Conservation (phyloP, 2,329 filamentous ascomycete species). For the Ophiocordyceps polyrhachis-furcata region DNA sequence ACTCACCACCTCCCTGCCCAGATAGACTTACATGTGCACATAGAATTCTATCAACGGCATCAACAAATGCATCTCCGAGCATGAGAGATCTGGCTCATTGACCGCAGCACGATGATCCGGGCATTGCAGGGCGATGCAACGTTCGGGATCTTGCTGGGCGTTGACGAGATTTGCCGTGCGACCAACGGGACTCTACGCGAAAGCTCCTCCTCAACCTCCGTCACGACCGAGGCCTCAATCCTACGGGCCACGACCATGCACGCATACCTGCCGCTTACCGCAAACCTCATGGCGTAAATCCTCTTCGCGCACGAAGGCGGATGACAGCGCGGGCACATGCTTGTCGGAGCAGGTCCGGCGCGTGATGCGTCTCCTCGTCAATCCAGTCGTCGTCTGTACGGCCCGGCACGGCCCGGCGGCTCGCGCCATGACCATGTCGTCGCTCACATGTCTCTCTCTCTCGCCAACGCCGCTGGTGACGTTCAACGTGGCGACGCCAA, state of each 20-base stretch:
- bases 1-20: no score
- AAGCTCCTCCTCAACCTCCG: neutral
- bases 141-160: slow-evolving; percentile 1
- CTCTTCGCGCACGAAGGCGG: slow-evolving; percentile 2
- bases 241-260: neutral
- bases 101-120: slow-evolving; percentile 3
- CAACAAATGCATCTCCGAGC: no score
- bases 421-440: slow-evolving; percentile 40
- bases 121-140: slow-evolving; percentile 5
- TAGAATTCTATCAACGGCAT: no score
- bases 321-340: slow-evolving; percentile 7
- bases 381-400: slow-evolving; percentile 38
- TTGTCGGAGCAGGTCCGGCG: slow-evolving; percentile 29
- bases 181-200: neutral
- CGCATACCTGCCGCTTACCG: neutral
- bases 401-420: slow-evolving; percentile 17
- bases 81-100: neutral
- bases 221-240: neutral
- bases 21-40: no score
- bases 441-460: slow-evolving; percentile 36
- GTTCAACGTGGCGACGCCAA: slow-evolving; percentile 39
- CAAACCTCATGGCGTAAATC: slow-evolving; percentile 3
- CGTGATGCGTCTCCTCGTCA: slow-evolving; percentile 33
- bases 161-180: neutral
- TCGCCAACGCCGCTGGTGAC: slow-evolving; percentile 31